phyloP scores from a whole-genome alignment of 768 basidiomycete species.

The Mycena belliarum region DNA sequence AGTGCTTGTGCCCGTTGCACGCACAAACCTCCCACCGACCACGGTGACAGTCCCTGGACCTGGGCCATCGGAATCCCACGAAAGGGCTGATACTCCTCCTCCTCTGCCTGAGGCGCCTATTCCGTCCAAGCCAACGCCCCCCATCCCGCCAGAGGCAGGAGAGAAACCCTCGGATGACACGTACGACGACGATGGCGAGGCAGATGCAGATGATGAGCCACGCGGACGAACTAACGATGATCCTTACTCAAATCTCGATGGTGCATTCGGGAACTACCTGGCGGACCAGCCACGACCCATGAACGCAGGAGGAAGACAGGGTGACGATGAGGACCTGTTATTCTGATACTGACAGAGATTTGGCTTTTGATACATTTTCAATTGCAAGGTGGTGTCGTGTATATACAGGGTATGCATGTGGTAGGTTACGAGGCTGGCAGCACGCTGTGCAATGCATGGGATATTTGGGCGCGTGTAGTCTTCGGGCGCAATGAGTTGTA shows the following conservation, averaged over 20 bases:
- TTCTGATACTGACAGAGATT: constrained; percentile 39
- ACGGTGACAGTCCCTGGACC: constrained; percentile 60
- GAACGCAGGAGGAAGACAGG: constrained; percentile 41
- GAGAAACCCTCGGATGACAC: constrained; percentile 20
- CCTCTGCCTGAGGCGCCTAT: constrained; percentile 28
- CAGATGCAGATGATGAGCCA: constrained; percentile 45
- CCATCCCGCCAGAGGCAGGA: constrained; percentile 29
- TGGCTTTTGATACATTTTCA: constrained; percentile 7
- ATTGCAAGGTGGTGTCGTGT: constrained; percentile 4
- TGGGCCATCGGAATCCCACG: constrained; percentile 55
- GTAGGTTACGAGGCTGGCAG: constrained; percentile 19
- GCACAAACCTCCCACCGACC: constrained; percentile 47
- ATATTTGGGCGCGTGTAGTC: constrained; percentile 26
- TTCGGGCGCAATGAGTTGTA: constrained; percentile 83
- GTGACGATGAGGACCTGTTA: constrained; percentile 68
- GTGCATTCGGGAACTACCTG: constrained; percentile 72
- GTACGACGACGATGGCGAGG: constrained; percentile 36
- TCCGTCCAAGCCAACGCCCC: constrained; percentile 34
- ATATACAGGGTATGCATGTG: background rate
- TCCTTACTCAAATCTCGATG: constrained; percentile 82
- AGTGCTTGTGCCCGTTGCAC: constrained; percentile 63
- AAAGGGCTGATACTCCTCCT: constrained; percentile 24
- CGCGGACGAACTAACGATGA: constrained; percentile 41
- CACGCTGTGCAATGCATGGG: constrained; percentile 29
- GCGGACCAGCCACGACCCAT: constrained; percentile 75